These are phyloP conservation scores for Rhodotorula sp. DNA, from an alignment of 1,284 basidiomycete species.

Conservation along the genomic window DNA sequence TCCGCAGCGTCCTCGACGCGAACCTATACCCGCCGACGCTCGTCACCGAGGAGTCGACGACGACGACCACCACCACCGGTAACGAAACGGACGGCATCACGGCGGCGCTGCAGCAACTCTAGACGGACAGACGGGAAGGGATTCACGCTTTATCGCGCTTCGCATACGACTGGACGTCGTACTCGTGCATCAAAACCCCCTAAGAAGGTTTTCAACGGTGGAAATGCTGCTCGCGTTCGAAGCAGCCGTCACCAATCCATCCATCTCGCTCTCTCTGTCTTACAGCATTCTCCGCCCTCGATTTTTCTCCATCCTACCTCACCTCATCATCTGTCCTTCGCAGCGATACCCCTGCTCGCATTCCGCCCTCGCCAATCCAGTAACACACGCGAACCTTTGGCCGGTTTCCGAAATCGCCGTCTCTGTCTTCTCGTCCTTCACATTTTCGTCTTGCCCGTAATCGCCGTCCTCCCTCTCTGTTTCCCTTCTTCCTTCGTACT, in stretches of 20 bases:
- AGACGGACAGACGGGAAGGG: background rate
- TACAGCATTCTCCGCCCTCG: background rate
- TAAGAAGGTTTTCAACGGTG: too few relatives aligned
- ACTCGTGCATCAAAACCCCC: background rate
- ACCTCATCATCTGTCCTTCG: too few relatives aligned
- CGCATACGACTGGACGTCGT: background rate
- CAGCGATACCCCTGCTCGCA: too few relatives aligned
- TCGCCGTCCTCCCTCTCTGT: too few relatives aligned
- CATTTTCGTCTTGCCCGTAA: too few relatives aligned
- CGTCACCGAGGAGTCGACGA: background rate
- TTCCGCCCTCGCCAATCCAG: too few relatives aligned
- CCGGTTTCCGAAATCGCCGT: too few relatives aligned
- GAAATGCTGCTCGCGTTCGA: too few relatives aligned
- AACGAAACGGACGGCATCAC: conserved; percentile 12
- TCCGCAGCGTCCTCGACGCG: conserved; percentile 80
- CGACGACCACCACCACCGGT: background rate
- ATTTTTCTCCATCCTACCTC: too few relatives aligned
- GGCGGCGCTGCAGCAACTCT: conserved; percentile 21
- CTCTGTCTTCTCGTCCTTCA: too few relatives aligned
- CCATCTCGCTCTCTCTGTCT: background rate
- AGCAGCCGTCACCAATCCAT: background rate
- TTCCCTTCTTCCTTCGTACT: too few relatives aligned
- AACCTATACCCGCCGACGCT: conserved; percentile 34
- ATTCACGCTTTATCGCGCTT: background rate
- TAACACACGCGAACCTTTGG: too few relatives aligned